These are phyloP conservation scores for Sedum album DNA, from an alignment of 164 flowering plant species.

Conservation along the genomic window DNA sequence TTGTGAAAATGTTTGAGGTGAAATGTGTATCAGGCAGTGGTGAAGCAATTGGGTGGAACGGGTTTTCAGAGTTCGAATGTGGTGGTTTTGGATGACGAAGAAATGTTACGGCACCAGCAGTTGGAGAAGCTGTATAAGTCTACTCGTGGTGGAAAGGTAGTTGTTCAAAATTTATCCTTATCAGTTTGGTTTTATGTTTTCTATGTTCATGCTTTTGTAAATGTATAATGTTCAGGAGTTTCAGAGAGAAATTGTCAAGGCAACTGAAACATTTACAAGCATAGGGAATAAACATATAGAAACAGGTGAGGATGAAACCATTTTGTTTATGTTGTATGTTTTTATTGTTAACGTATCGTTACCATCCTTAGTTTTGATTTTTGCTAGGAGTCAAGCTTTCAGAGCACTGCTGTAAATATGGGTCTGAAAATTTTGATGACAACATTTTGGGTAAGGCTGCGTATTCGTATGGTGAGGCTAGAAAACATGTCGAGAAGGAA, in stretches of 20 bases:
- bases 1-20: background rate
- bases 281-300: slow-evolving; percentile 74
- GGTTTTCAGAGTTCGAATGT: slow-evolving; percentile 86
- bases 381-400: slow-evolving; percentile 54
- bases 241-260: slow-evolving; percentile 75
- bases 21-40: slow-evolving; percentile 2
- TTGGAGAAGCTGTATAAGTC: slow-evolving; percentile 81
- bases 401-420: slow-evolving; percentile 84
- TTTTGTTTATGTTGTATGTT: background rate
- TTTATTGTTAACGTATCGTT: background rate
- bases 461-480: slow-evolving; percentile 76
- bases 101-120: slow-evolving; percentile 86
- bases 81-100: slow-evolving; percentile 84
- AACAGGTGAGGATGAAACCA: slow-evolving; percentile 23
- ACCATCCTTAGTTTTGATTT: background rate
- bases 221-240: slow-evolving; percentile 51
- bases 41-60: slow-evolving; percentile 73
- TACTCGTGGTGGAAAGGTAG: slow-evolving; percentile 77
- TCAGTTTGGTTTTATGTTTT: background rate
- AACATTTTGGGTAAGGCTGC: slow-evolving; percentile 76
- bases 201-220: background rate
- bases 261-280: slow-evolving; percentile 64
- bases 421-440: slow-evolving; percentile 55
- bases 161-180: background rate
- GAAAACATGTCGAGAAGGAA: slow-evolving; percentile 77